These are phyloP conservation scores for Syzygium oleosum DNA, from an alignment of 345 rosid genomes.

Conservation along the genomic window DNA sequence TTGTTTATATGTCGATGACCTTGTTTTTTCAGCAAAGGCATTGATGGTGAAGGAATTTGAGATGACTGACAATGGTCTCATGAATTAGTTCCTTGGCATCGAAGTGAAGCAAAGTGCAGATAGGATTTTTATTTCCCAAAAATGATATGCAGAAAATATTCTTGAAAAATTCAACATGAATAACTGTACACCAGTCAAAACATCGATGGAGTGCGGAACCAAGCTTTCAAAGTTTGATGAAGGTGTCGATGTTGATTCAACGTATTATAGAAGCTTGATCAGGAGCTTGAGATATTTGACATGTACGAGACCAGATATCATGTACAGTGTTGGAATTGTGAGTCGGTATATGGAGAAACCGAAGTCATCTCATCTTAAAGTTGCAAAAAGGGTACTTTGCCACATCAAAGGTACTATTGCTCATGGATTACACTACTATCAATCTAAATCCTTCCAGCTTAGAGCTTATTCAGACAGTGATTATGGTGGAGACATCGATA, in stretches of 20 bases:
- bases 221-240: background rate
- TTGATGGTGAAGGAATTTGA: background rate
- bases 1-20: background rate
- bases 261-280: no score
- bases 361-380: background rate
- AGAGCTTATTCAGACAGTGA: no score
- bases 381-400: background rate
- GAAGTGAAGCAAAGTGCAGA: background rate
- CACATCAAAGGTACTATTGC: background rate
- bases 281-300: no score
- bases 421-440: background rate
- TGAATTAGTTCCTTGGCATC: constrained; percentile 1
- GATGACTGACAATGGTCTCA: background rate
- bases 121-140: background rate
- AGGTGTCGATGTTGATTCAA: background rate
- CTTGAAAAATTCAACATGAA: background rate
- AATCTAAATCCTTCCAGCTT: background rate
- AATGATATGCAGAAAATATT: background rate
- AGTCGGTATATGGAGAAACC: background rate
- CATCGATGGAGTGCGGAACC: background rate
- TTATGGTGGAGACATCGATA: no score
- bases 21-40: background rate
- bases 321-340: background rate
- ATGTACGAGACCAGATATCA: no score
- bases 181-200: background rate